Evolutionary conservation across 805 yeast genomes (phyloP).

Genomic region (Metschnikowia aberdeeniae): DNA sequence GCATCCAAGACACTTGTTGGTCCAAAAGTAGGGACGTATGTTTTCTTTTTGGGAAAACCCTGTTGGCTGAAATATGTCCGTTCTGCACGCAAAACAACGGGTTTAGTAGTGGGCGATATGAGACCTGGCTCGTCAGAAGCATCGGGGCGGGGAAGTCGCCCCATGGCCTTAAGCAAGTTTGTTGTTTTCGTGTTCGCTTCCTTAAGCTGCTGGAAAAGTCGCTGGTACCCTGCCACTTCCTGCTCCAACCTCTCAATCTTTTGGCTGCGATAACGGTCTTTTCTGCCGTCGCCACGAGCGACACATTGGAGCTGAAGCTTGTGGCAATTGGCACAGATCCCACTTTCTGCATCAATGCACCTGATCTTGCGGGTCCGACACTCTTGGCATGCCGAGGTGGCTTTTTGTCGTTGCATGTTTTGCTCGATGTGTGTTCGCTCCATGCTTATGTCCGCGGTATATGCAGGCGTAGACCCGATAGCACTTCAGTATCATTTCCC

Average conservation of each 20-base stretch:
- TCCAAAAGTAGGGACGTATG: constrained; percentile 10
- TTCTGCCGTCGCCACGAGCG: constrained; percentile 7
- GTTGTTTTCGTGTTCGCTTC: neutral
- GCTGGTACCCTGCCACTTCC: constrained; percentile 4
- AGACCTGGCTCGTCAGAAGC: neutral
- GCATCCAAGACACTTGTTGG: constrained; percentile 14
- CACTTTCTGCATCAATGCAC: constrained; percentile 2
- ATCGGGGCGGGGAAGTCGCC: neutral
- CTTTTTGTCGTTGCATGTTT: constrained; percentile 5
- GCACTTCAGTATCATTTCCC: too few relatives aligned
- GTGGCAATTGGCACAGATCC: constrained; percentile 8
- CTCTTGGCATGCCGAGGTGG: constrained; percentile 10
- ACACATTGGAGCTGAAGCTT: constrained; percentile 8
- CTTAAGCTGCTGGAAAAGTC: constrained; percentile 1
- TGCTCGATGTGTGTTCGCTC: neutral
- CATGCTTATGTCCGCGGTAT: neutral
- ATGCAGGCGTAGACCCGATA: neutral
- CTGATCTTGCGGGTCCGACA: constrained; percentile 11
- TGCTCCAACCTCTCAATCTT: constrained; percentile 6
- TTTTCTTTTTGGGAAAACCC: constrained; percentile 6
- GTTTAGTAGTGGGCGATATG: neutral
- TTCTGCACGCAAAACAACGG: constrained; percentile 4
- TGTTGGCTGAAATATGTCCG: constrained; percentile 7
- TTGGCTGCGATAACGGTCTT: constrained; percentile 10
- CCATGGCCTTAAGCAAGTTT: neutral